Base-by-base conservation (phyloP, 1,139 yeast genomes). In the Waltiozyma sp. region DNA sequence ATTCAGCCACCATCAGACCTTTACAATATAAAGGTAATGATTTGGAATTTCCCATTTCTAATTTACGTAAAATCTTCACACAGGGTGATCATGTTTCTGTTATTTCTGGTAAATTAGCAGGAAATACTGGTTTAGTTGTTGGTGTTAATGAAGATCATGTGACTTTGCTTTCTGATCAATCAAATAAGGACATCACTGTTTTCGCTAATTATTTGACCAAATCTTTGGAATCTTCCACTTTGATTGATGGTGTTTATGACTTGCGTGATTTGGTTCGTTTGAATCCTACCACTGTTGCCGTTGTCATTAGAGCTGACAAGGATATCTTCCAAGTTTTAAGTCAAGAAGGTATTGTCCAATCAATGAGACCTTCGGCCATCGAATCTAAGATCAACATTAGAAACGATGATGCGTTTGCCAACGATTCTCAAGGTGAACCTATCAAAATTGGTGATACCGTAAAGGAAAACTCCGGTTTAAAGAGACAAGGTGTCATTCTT, bases 21-120 rank as follows among this genome's bases (percentile, higher is more conserved):
- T 68, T 65, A 58, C 73, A 65, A 65, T 75, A 47, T 48, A 47
- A 66, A 47, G 55, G 68, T 49, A 65, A 71, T 50, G 66, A 72
- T 45, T 65, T 80, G 45, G 85, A 80, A 54, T 84, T 89, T 40
- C 96, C 97, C 23, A 75, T 82, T 4, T 72, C 74, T 42, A 84
- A 87, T 51, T 70, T 91, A 57, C 77, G 97, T 58, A 91, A 91
- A 61, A 78, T 85, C 41, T 91, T 91, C 63, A 66, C 75, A 43
- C 79, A 88, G 43, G 98, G 98, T 70, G 98, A 91, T 62, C 97
- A 91, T 60, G 96, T 93, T 15, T 80, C 95, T 47, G 94, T 91
- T 28, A 76, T 86, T 40, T 86, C 82, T 58, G 98, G 98, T 57
- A 87, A 83, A 58, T 95, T 87, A 61, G 71, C 79, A 44, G 96